These are phyloP conservation scores for Trametes elegans DNA, from an alignment of 768 basidiomycete genomes.

Conservation along the genomic window DNA sequence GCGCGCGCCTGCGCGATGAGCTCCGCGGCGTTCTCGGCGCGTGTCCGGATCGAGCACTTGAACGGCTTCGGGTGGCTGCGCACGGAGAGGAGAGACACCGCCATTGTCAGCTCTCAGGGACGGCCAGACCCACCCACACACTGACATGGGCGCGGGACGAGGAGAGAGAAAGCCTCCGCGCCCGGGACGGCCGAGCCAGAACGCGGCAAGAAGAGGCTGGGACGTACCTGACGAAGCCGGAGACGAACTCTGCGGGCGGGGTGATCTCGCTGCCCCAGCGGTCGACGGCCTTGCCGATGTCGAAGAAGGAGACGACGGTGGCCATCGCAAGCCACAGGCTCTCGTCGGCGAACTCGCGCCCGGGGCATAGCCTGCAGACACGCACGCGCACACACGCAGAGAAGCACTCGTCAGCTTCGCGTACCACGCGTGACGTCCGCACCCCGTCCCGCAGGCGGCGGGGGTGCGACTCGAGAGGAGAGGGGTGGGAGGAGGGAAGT, in stretches of 20 bases:
- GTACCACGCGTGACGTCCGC: conserved; percentile 50
- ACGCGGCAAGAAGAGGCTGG: background rate
- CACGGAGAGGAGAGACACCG: too few species aligned
- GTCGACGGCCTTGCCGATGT: conserved; percentile 42
- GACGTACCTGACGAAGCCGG: conserved; percentile 47
- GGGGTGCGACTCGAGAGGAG: background rate
- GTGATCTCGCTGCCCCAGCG: conserved; percentile 41
- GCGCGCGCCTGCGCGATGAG: conserved; percentile 20
- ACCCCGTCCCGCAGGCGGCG: background rate
- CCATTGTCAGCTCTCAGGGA: too few species aligned
- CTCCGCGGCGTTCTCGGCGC: conserved; percentile 23
- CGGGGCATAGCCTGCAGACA: conserved; percentile 47
- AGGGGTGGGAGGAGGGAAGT: too few species aligned
- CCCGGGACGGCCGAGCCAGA: too few species aligned
- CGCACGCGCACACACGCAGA: background rate
- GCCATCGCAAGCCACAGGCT: conserved; percentile 47
- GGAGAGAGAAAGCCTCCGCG: too few species aligned
- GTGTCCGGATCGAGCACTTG: conserved; percentile 44
- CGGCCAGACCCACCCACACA: too few species aligned
- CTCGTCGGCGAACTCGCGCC: conserved; percentile 49
- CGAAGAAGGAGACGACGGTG: conserved; percentile 43
- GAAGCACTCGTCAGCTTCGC: conserved; percentile 28
- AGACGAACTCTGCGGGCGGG: conserved; percentile 37
- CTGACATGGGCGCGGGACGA: too few species aligned
- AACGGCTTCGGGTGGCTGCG: conserved; percentile 54